phyloP scores from a whole-genome alignment of 805 yeast genomes.

The Yarrowia yakushimensis region DNA sequence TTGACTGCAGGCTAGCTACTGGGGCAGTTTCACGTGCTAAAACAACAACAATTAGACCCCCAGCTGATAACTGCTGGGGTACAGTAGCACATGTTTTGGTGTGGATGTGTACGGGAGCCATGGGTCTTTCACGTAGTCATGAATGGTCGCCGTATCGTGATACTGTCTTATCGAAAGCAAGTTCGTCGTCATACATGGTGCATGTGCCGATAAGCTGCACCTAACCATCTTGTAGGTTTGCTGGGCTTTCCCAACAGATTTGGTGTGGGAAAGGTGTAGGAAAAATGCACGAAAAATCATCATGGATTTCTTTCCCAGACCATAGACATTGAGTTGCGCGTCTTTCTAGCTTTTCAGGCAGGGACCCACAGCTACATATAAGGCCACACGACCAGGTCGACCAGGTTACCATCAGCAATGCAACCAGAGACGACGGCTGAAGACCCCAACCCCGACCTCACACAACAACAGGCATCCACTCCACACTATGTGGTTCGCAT shows the following conservation, averaged over 20 bases:
- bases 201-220: constrained; percentile 8
- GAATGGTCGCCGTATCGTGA: neutral
- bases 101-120: neutral
- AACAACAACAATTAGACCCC: neutral
- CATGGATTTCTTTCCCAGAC: neutral
- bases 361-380: neutral
- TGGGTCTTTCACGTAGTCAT: too few relatives aligned
- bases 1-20: neutral
- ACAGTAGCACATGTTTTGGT: neutral
- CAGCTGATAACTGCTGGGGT: neutral
- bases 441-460: neutral
- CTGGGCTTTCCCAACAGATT: constrained; percentile 20
- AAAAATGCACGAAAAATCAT: neutral
- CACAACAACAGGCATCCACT: neutral
- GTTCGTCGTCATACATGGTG: neutral
- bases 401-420: neutral
- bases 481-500: constrained; percentile 1
- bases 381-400: constrained; percentile 14
- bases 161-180: neutral
- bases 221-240: constrained; percentile 10
- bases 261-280: neutral
- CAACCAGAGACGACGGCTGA: neutral
- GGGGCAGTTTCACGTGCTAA: neutral
- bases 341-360: neutral
- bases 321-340: constrained; percentile 13